Percentiles rank a stretch among this genome's conserved stretches.
These are phyloP conservation scores for Xenosphaeropsis pyriputrescens DNA, from an alignment of 2,329 filamentous ascomycete genomes.

Conservation along the genomic window DNA sequence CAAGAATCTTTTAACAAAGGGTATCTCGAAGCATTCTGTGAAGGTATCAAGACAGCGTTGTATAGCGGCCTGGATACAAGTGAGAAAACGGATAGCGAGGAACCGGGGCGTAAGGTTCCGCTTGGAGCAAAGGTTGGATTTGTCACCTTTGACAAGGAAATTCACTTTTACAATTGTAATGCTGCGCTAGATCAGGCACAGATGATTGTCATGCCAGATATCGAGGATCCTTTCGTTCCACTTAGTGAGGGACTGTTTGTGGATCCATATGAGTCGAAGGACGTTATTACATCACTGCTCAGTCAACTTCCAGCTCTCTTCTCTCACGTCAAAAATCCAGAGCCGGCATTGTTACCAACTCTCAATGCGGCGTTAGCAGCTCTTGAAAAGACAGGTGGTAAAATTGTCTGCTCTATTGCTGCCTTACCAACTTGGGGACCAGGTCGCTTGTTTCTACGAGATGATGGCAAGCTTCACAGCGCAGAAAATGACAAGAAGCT, in stretches of 20 bases:
- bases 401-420: conserved; percentile 76
- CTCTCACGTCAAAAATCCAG: conserved; percentile 74
- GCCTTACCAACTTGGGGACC: conserved; percentile 88
- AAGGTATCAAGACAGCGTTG: conserved; percentile 71
- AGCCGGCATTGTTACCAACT: conserved; percentile 74
- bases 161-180: conserved; percentile 95
- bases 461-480: conserved; percentile 73
- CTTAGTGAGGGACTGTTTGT: conserved; percentile 87
- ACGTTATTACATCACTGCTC: conserved; percentile 79
- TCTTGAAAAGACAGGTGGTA: conserved; percentile 76
- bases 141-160: conserved; percentile 88
- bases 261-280: conserved; percentile 78
- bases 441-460: conserved; percentile 69
- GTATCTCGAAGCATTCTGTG: conserved; percentile 79
- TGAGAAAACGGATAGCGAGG: conserved; percentile 36
- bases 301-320: conserved; percentile 75
- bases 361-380: conserved; percentile 75
- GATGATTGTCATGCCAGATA: conserved; percentile 97
- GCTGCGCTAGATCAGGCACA: conserved; percentile 72
- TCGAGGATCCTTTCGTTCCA: conserved; percentile 92
- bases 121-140: conserved; percentile 81
- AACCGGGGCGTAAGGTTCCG: conserved; percentile 45
- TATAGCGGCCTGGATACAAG: conserved; percentile 53
- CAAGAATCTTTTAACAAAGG: conserved; percentile 85
- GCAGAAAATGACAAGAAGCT: conserved; percentile 88